Evolutionary conservation across 805 yeast species (phyloP), one percentile per base, ranked within the genome.

Genomic region (Starmerella bacillaris): DNA sequence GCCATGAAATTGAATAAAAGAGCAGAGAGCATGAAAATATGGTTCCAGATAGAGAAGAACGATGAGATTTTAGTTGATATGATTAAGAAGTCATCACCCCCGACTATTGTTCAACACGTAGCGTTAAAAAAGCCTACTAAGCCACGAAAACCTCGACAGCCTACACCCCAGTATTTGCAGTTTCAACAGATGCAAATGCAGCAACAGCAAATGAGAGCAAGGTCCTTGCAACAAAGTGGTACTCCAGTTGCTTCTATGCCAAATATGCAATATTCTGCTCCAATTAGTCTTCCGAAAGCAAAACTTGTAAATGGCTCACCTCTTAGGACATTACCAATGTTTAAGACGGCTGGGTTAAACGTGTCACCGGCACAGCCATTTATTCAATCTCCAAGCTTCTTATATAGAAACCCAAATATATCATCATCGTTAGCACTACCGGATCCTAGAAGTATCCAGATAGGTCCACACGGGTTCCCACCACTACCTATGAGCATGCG

Each of bases 41-140:
- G 94, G 94, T 79, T 75, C 48, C 80, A 78, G 46, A 62, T 86
- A 12, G 59, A 55, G 17, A 42, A 45, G 31, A 38, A 41, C 6
- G 60, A 57, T 35, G 42, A 38, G 9, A 51, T 49, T 9, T 37
- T 50, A 14, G 28, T 44, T 4, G 57, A 54, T 29, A 40, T 40
- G 18, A 37, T 52, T 12, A 43, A 39, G 38, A 42, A 39, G 32
- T 20, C 21, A 22, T 28, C 27, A 32, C 42, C 44, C 15, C 51
- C 51, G 2, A 19, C 32, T 8, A 21, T 41, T 28, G 30, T 42
- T 5, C 38, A 46, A 18, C 39, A 40, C 14, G 28, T 42, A 14
- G 18, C 39, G n/a, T 33, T 41, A 21, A 38, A 34, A 19, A 38
- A 35, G 24, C 33, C 41, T 5, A 22, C 37, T 18, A 38, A 36